Conservation (phyloP, 2,329 filamentous ascomycete genomes). For the Kalmusia sp. region DNA sequence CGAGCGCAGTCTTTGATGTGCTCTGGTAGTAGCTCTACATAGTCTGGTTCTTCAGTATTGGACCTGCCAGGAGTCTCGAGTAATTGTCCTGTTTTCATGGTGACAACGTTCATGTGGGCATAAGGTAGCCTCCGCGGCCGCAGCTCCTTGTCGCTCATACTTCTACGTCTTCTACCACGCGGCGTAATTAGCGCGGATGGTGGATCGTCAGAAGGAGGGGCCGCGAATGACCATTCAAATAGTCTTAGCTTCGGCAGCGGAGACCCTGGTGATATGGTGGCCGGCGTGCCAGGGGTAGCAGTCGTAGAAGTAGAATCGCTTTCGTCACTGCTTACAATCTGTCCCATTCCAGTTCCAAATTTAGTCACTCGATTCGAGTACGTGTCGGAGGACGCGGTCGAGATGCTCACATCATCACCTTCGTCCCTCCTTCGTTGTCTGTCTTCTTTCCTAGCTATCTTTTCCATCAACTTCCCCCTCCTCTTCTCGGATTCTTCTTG, state of each 20-base stretch:
- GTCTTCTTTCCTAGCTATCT: conserved; percentile 13
- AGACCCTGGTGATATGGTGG: conserved; percentile 3
- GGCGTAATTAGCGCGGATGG: conserved; percentile 2
- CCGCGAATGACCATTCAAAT: conserved; percentile 33
- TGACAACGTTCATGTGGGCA: conserved; percentile 28
- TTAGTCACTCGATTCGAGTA: no score
- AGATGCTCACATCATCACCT: no score
- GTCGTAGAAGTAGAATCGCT: conserved; percentile 24
- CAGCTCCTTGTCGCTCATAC: conserved; percentile 3
- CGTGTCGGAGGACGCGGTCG: no score
- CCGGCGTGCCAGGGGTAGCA: not conserved
- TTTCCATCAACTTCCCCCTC: conserved; percentile 13
- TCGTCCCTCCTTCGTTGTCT: conserved; percentile 16
- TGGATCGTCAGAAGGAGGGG: conserved; percentile 14
- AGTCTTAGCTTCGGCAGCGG: conserved; percentile 28
- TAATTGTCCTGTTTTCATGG: conserved; percentile 28
- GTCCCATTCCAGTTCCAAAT: not conserved
- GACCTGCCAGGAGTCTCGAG: conserved; percentile 31
- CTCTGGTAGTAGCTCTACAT: conserved; percentile 27
- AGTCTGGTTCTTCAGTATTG: conserved; percentile 26
- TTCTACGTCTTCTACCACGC: not conserved
- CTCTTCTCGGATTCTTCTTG: conserved; percentile 20
- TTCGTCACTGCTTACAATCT: not conserved
- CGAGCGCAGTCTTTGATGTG: conserved; percentile 26
- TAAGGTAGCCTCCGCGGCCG: conserved; percentile 29